Base-by-base conservation (phyloP, 1,284 basidiomycete species). In the Leucoagaricus sp. region DNA sequence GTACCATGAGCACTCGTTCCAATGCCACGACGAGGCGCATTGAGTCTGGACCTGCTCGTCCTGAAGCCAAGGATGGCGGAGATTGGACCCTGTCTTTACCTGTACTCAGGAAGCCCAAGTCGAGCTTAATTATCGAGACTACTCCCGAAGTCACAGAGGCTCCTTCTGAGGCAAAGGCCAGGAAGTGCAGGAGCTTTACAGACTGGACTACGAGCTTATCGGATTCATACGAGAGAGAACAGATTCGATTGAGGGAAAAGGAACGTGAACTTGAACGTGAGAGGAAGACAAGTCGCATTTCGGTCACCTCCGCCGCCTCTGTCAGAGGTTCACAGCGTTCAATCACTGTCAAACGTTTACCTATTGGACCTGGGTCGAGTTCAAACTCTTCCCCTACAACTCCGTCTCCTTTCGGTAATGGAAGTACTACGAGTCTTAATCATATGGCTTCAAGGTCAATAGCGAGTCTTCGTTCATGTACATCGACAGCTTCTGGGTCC, bases 41-140 rank as follows among this genome's bases (percentile, higher is more conserved):
- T 15, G 53, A 55, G 45, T 55, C 53, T 23, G 53, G 53, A 10
- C 53, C 53, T 21, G 50, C 38, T n/a, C 49, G 26, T 15, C 29
- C 12, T 38, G 47, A 6, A 10, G 28, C 21, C 31, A 26, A 26
- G 17, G 8, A n/a, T 7, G 38, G 38, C n/a, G 47, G 49, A 40
- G 55, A 56, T 21, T 56, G 55, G 55, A 56, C 55, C 8, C 42
- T 56, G 3, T 50, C 47, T 9, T 23, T 56, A 10, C 55, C 55
- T 7, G 23, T 56, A 19, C 28, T 45, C 19, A 44, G 21, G 48
- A 56, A 56, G 19, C 40, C 41, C 40, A 50, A 46, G 44, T 48
- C 45, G 8, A 49, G 25, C 10, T 19, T 49, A 28, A 31, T 13
- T 25, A 41, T 55, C 21, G 36, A 55, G 41, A 15, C 44, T 8